phyloP scores from a whole-genome alignment of 768 basidiomycete species.

The Boletus rubescentipes region DNA sequence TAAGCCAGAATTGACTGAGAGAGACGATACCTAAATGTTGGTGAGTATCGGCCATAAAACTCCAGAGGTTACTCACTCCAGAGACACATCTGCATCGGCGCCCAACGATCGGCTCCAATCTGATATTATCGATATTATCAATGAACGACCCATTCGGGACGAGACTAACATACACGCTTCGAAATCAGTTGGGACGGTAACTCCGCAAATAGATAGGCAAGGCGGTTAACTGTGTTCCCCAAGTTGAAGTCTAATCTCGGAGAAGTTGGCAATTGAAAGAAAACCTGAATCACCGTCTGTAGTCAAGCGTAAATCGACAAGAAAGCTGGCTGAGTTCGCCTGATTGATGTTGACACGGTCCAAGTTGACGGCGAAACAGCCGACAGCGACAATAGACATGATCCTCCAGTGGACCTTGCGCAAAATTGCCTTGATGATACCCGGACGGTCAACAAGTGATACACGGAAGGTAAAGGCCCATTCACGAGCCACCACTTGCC shows the following conservation, averaged over 20 bases:
- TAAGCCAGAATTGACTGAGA: constrained; percentile 52
- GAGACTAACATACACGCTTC: too few relatives aligned
- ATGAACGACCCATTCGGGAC: too few relatives aligned
- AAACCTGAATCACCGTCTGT: constrained; percentile 14
- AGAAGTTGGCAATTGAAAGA: too few relatives aligned
- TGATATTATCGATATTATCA: too few relatives aligned
- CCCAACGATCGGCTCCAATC: too few relatives aligned
- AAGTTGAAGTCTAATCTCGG: constrained; percentile 45
- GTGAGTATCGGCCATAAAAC: neutral
- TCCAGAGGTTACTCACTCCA: too few relatives aligned
- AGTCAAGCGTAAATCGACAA: constrained; percentile 54
- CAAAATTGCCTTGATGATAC: constrained; percentile 38
- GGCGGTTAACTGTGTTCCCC: constrained; percentile 52
- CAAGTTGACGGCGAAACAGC: constrained; percentile 55
- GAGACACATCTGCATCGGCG: too few relatives aligned
- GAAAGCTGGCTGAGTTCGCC: constrained; percentile 57
- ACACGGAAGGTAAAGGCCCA: neutral
- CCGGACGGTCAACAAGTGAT: neutral
- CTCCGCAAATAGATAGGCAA: constrained; percentile 53
- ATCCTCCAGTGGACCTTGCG: constrained; percentile 62
- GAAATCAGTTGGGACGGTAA: constrained; percentile 19
- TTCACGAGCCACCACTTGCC: constrained; percentile 23
- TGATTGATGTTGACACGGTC: constrained; percentile 54
- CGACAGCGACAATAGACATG: constrained; percentile 54
- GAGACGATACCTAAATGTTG: constrained; percentile 21